phyloP scores from a whole-genome alignment of 2,329 filamentous ascomycete genomes.

The Cladosporium sp. region DNA sequence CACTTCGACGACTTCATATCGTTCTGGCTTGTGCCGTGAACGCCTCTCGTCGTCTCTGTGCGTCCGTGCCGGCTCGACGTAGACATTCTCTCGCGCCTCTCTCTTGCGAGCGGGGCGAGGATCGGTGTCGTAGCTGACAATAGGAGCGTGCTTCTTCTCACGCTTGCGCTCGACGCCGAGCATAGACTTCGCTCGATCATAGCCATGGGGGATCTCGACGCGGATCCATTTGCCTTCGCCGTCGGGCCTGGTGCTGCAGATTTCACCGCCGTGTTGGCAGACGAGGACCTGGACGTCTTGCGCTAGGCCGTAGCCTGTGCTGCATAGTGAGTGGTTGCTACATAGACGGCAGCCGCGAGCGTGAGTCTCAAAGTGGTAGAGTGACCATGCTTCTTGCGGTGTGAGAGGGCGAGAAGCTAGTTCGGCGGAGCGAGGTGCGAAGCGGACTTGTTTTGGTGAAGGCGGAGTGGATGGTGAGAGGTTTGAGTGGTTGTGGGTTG shows the following conservation, averaged over 20 bases:
- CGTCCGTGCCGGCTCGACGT: slow-evolving; percentile 25
- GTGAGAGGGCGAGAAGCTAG: slow-evolving; percentile 45
- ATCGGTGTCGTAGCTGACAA: slow-evolving; percentile 45
- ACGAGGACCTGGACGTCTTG: slow-evolving; percentile 16
- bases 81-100: slow-evolving; percentile 26
- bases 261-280: slow-evolving; percentile 7
- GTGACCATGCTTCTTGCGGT: slow-evolving; percentile 47
- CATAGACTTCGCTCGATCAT: slow-evolving; percentile 44
- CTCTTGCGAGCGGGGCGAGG: slow-evolving; percentile 39
- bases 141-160: slow-evolving; percentile 30
- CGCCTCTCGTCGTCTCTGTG: slow-evolving; percentile 17
- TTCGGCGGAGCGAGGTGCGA: slow-evolving; percentile 30
- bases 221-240: slow-evolving; percentile 45
- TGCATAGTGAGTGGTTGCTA: slow-evolving; percentile 22
- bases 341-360: slow-evolving; percentile 49
- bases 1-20: slow-evolving; percentile 25
- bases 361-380: slow-evolving; percentile 53
- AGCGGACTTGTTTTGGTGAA: slow-evolving; percentile 36
- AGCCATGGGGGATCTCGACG: slow-evolving; percentile 48
- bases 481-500: slow-evolving; percentile 27
- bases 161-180: slow-evolving; percentile 44
- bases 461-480: slow-evolving; percentile 32
- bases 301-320: slow-evolving; percentile 25
- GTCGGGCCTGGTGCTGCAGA: slow-evolving; percentile 24
- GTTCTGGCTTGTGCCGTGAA: slow-evolving; percentile 18